Evolutionary conservation across 2,329 filamentous ascomycete genomes (phyloP), one percentile per base, ranked within the genome.

Genomic region (Alternaria arbusti): DNA sequence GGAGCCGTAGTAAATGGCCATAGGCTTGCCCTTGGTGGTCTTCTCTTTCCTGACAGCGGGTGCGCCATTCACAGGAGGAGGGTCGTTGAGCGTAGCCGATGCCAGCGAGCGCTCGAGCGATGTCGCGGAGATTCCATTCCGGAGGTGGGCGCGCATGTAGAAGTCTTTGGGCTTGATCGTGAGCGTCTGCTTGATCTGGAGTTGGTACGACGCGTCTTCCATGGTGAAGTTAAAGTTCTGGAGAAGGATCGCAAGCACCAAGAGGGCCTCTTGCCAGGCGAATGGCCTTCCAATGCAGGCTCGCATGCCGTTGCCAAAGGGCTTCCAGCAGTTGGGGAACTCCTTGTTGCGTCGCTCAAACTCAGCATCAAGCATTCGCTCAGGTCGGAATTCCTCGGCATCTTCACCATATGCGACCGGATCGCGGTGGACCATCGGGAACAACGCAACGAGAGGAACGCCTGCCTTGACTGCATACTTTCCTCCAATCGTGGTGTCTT

Each of bases 261-360:
- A 75, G 4, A 87, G 67, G 3, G 82, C 80, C 63, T 87, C 86
- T 68, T 87, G 86, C 83, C 84, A 86, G 0, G 85, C 85, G 59
- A 88, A 87, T 0, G 84, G 79, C 2, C 85, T 78, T 5, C 86
- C 85, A 30, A 87, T 87, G 60, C 86, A 88, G 15, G 75, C 84
- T 23, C 86, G 78, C 70, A 83, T 79, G 1, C 85, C 86, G 32
- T 83, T 87, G 1, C 86, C 86, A 63, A 87, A 87, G 0, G 86
- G 86, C 68, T 87, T 87, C 85, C 71, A 84, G 68, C 74, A 75
- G 46, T 82, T 79, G 8, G 79, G 78, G 23, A 75, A 80, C 25
- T 81, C 71, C n/a, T 75, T 76, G 49, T 79, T 76, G 22, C 80
- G 74, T 5, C 72, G 72, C 13, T 78, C 75, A 59, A 83, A 82